Base-by-base conservation (phyloP, 352 stramenopile genomes). In the Phytophthora meadii region DNA sequence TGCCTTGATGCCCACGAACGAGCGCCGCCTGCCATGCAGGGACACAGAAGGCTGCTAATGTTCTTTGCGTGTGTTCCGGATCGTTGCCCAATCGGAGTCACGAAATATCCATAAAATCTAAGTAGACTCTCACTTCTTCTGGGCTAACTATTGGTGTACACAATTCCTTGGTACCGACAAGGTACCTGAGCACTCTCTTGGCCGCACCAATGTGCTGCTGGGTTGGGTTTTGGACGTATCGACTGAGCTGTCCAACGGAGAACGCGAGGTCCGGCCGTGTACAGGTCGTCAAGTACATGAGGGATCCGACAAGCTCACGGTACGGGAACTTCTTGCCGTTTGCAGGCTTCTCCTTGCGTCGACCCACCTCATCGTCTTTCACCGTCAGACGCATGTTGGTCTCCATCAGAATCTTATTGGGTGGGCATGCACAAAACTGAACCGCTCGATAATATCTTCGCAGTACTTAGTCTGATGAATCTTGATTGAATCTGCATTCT, bases 141-240 rank as follows among this genome's bases (percentile, higher is more conserved):
- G 1, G 1, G 9, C 17, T 27, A 12, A 19, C 47, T n/a, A n/a
- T 39, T 36, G 9, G 44, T 30, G 32, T 54, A 62, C 8, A 54
- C 54, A 9, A 54, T 62, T 14, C 30, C 12, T 63, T 63, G 3
- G 44, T 54, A 6, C 22, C 34, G 22, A 49, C 39, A 0, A 54
- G 14, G 7, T 49, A 53, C 5, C 28, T 17, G 2, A 56, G 14
- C 4, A 56, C 36, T 15, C 52, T 1, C 9, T 59, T 59, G 10
- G 54, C 41, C 8, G 42, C 19, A 12, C 41, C 52, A 28, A 61
- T 61, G 2, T 61, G 42, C 22, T 53, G 54, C 15, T 54, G 28
- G 0, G 54, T 53, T n/a, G 30, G 30, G 3, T 49, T 40, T 11
- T 63, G 45, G 5, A 62, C 55, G 15, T 50, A 54, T 24, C 45